A percentile compares a stretch with the other conserved stretches of the same genome.
Conservation (phyloP, 495 filamentous ascomycete species). For the Hypomontagnella submonticulosa region DNA sequence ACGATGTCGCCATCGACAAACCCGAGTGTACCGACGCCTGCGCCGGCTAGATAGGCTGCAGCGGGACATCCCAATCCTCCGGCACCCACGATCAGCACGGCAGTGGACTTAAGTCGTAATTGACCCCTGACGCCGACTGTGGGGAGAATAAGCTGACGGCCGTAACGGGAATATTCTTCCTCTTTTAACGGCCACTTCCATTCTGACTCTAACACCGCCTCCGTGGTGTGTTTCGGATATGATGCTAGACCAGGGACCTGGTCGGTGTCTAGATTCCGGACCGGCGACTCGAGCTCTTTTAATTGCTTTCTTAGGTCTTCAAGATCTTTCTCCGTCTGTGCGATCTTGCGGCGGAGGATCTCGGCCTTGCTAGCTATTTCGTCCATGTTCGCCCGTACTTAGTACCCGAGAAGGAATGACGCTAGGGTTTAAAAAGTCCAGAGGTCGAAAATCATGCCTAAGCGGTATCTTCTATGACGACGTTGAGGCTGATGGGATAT, state of each 20-base stretch:
- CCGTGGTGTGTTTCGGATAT: slow-evolving; percentile 7
- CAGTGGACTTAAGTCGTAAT: slow-evolving; percentile 74
- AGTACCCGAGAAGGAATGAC: slow-evolving; percentile 7
- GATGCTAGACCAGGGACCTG: slow-evolving; percentile 9
- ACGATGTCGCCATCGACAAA: slow-evolving; percentile 89
- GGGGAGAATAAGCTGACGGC: slow-evolving; percentile 90
- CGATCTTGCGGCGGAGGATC: slow-evolving; percentile 48
- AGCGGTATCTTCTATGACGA: slow-evolving; percentile 12
- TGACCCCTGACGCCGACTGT: slow-evolving; percentile 86
- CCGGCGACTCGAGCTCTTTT: slow-evolving; percentile 46
- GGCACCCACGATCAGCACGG: slow-evolving; percentile 87
- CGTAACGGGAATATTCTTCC: slow-evolving; percentile 86
- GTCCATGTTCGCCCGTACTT: slow-evolving; percentile 25
- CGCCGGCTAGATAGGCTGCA: slow-evolving; percentile 87
- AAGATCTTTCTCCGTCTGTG: slow-evolving; percentile 48
- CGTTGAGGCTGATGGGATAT: slow-evolving; percentile 24
- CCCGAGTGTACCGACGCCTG: slow-evolving; percentile 85
- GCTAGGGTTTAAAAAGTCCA: neutral
- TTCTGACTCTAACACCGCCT: slow-evolving; percentile 13
- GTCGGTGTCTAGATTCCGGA: slow-evolving; percentile 4
- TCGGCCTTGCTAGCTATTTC: slow-evolving; percentile 33
- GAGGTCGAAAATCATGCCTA: slow-evolving; percentile 6
- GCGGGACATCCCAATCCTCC: slow-evolving; percentile 94
- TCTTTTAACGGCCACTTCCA: slow-evolving; percentile 69
- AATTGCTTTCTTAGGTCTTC: slow-evolving; percentile 50